phyloP scores from a whole-genome alignment of 2,329 filamentous ascomycete species.

The Rhinocladiella similis region DNA sequence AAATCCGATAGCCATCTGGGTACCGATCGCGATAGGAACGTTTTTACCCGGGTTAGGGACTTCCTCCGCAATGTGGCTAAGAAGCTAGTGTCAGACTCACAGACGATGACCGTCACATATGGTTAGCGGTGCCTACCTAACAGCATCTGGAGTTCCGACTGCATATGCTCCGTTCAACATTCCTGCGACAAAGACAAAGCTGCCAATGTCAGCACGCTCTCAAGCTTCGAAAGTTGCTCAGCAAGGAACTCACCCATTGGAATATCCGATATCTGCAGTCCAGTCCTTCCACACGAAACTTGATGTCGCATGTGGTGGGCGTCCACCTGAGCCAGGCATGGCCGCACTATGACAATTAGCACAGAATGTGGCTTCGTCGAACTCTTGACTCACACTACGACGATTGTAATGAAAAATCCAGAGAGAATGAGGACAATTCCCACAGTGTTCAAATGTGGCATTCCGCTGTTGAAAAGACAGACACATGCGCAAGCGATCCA shows the following conservation, averaged over 20 bases:
- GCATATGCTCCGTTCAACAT: constrained; percentile 70
- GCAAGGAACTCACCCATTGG: constrained; percentile 60
- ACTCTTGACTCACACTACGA: constrained; percentile 35
- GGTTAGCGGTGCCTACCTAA: constrained; percentile 53
- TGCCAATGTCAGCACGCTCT: neutral
- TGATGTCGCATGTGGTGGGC: constrained; percentile 45
- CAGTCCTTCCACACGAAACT: constrained; percentile 58
- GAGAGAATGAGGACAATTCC: constrained; percentile 53
- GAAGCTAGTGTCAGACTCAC: neutral
- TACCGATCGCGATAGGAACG: constrained; percentile 51
- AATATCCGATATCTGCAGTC: constrained; percentile 48
- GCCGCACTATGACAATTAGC: constrained; percentile 12
- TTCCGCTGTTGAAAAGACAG: constrained; percentile 47
- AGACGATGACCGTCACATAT: no score
- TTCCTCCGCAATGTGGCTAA: constrained; percentile 65
- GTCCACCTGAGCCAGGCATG: constrained; percentile 18
- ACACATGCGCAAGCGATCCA: constrained; percentile 23
- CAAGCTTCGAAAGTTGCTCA: neutral
- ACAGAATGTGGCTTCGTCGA: neutral
- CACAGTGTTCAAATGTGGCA: constrained; percentile 33
- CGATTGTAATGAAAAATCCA: constrained; percentile 48
- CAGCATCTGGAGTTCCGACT: constrained; percentile 66
- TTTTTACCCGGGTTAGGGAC: constrained; percentile 63
- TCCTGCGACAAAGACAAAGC: constrained; percentile 63
- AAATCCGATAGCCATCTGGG: constrained; percentile 51